Evolutionary conservation across 2,329 filamentous ascomycete genomes (phyloP), one percentile per base, ranked within the genome.

Genomic region (Cytospora chrysosperma): DNA sequence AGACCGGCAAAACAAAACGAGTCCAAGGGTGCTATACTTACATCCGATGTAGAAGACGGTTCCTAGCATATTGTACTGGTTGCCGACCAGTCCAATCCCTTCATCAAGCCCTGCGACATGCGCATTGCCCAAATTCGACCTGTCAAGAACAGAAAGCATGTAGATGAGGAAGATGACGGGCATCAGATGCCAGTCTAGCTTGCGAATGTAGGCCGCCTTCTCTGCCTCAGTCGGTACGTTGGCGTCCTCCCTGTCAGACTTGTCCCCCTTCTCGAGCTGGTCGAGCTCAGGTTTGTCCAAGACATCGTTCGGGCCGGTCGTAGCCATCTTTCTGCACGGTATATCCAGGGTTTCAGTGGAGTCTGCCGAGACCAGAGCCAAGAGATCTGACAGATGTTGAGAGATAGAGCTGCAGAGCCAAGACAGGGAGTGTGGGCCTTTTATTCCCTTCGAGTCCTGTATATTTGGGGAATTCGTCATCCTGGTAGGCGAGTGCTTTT

Each of bases 91-190:
- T 19, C 69, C 67, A 19, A 72, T 72, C 3, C 68, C 68, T 30
- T 71, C 66, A 32, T 72, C 68, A 10, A 76, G 63, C 4, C 71
- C 70, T 57, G 72, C 74, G 67, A 67, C 72, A 66, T 69, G 68
- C 2, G 68, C 69, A 54, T 71, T 71, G 15, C 69, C 69, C 17
- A 71, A n/a, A 43, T 76, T 75, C 15, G 70, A 71, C 27, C 73
- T 66, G 59, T 75, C 74, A 0, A 76, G 67, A 13, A 74, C 74
- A 26, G 71, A 74, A 9, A 75, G 65, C 2, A 73, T 69, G 59
- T 75, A 75, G 12, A 72, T 73, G 58, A 63, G 19, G 37, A 70
- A 70, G 21, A 69, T 65, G 60, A 69, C 61, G 5, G 68, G 68
- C 68, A 70, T 68, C 13, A 70, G 57, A 13, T 62, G 61, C 62